phyloP scores from a whole-genome alignment of 2,329 filamentous ascomycete genomes.

The Trichoderma lentiforme region DNA sequence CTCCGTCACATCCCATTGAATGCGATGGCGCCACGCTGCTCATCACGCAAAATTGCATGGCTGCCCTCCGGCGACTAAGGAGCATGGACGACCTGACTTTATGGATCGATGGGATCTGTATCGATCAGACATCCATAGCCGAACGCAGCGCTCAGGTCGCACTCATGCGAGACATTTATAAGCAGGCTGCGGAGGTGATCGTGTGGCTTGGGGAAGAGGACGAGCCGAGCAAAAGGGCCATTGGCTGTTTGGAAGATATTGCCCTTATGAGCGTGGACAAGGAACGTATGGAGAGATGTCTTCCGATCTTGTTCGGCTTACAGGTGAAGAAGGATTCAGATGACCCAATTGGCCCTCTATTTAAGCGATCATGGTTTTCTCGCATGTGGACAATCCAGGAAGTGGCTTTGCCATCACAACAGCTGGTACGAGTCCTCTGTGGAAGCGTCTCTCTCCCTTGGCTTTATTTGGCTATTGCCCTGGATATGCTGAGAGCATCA shows the following conservation, averaged over 20 bases:
- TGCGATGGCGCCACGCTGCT: neutral
- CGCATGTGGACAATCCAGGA: neutral
- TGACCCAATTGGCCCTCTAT: neutral
- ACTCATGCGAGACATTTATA: constrained; percentile 9
- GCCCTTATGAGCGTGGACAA: neutral
- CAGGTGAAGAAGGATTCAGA: neutral
- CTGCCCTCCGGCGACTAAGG: neutral
- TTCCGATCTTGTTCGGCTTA: neutral
- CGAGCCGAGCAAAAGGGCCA: neutral
- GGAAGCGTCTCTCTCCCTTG: neutral
- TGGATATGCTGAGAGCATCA: neutral
- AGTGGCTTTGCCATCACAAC: neutral
- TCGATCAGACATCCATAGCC: neutral
- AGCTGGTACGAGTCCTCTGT: neutral
- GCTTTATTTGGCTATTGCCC: neutral
- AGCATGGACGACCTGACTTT: neutral
- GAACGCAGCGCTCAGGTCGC: constrained; percentile 1
- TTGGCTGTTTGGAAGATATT: neutral
- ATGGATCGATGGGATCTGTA: neutral
- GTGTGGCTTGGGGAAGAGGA: neutral
- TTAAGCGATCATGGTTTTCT: neutral
- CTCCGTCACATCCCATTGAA: neutral
- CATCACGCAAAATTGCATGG: neutral
- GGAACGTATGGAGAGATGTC: neutral
- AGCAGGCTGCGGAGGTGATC: neutral